Conservation (phyloP, 495 filamentous ascomycete genomes). For the Bacidia rubella region DNA sequence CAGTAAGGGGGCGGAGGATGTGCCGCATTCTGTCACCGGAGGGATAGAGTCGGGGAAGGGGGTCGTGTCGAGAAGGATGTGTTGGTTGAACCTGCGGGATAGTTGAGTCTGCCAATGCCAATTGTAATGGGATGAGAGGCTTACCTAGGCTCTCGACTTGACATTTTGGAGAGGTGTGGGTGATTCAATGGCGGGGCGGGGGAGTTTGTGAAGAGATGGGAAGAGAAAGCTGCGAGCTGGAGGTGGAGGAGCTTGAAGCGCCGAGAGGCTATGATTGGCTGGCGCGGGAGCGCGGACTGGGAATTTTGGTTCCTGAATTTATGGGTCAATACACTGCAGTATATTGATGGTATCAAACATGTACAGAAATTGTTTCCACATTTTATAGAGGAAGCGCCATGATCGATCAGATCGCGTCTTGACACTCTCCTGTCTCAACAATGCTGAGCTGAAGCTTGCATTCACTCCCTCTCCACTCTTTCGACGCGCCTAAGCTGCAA, state of each 20-base stretch:
- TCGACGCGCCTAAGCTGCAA: background rate
- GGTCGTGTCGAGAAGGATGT: conserved; percentile 86
- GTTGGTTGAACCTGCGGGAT: conserved; percentile 69
- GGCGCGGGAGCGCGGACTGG: conserved; percentile 3
- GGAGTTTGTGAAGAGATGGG: background rate
- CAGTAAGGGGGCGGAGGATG: conserved; percentile 78
- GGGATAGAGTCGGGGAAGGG: conserved; percentile 86
- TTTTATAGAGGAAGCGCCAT: too few relatives aligned
- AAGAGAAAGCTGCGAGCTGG: background rate
- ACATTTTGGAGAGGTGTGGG: conserved; percentile 6
- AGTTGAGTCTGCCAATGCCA: background rate
- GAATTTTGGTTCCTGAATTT: background rate
- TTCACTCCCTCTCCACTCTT: background rate
- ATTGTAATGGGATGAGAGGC: background rate
- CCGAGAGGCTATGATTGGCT: conserved; percentile 17
- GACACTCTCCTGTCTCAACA: too few relatives aligned
- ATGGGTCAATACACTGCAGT: background rate
- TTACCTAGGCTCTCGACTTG: conserved; percentile 18
- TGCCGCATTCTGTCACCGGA: conserved; percentile 78
- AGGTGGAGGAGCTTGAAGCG: background rate
- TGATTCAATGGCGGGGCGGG: background rate
- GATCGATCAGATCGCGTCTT: too few relatives aligned
- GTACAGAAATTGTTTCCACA: too few relatives aligned
- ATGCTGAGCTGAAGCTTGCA: too few relatives aligned
- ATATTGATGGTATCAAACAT: too few relatives aligned